phyloP scores from a whole-genome alignment of 495 filamentous ascomycete species.

The Astrocystis sublimbata region DNA sequence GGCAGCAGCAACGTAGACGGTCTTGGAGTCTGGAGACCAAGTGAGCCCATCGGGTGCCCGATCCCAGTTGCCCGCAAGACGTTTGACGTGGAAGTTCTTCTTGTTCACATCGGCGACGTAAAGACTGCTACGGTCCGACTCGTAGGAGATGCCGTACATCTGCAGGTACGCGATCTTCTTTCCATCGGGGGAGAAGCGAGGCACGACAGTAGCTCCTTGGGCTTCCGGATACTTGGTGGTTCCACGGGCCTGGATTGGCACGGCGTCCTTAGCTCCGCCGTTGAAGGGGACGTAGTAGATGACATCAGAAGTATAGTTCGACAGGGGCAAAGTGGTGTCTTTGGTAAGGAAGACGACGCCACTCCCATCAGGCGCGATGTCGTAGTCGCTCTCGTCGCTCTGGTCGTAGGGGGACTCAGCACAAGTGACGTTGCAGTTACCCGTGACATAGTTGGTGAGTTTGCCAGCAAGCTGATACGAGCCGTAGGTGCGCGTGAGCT shows the following conservation, averaged over 20 bases:
- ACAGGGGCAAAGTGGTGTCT: conserved; percentile 64
- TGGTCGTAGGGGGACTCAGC: conserved; percentile 43
- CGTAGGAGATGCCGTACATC: conserved; percentile 68
- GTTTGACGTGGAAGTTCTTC: conserved; percentile 30
- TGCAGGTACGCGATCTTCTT: conserved; percentile 65
- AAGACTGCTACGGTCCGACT: conserved; percentile 72
- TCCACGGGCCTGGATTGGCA: conserved; percentile 31
- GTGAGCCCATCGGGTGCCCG: conserved; percentile 55
- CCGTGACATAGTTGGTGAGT: conserved; percentile 52
- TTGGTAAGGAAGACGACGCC: conserved; percentile 69
- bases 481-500: conserved; percentile 45
- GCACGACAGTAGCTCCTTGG: conserved; percentile 65
- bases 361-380: conserved; percentile 42
- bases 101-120: conserved; percentile 39
- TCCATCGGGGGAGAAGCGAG: conserved; percentile 68
- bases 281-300: conserved; percentile 59
- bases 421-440: conserved; percentile 51
- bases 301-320: conserved; percentile 65
- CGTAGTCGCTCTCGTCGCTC: conserved; percentile 42
- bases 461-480: conserved; percentile 38
- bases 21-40: conserved; percentile 60
- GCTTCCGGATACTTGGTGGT: conserved; percentile 45
- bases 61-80: conserved; percentile 54
- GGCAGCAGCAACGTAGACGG: conserved; percentile 55
- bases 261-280: conserved; percentile 32